Base-by-base conservation (phyloP, 352 stramenopile genomes). In the Phytopythium vexans region DNA sequence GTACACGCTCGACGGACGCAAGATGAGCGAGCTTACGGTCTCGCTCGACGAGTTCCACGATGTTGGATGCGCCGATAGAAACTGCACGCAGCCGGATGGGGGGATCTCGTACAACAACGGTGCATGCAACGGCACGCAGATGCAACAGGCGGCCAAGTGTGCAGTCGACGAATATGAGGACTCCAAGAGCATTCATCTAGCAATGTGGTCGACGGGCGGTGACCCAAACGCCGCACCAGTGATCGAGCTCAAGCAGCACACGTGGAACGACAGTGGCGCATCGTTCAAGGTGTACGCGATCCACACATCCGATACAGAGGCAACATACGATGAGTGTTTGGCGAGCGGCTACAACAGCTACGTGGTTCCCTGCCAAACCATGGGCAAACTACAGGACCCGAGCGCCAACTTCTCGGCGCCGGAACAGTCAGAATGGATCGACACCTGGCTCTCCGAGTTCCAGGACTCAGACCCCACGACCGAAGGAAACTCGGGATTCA, bases 151-250 rank as follows among this genome's bases (percentile, higher is more conserved):
- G 40, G 7, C 40, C 40, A 7, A 45, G 40, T 32, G 15, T 16
- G n/a, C 15, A n/a, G n/a, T n/a, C 14, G 11, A 38, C 27, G 43
- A 21, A 11, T 9, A 10, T 11, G 38, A n/a, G n/a, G n/a, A n/a
- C n/a, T n/a, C n/a, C n/a, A n/a, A n/a, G n/a, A n/a, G n/a, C n/a
- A n/a, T n/a, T n/a, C n/a, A n/a, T n/a, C n/a, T n/a, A n/a, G n/a
- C n/a, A n/a, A 64, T 70, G 54, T 70, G 62, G 62, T 46, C 62
- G n/a, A 70, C 58, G 0, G 62, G 62, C 34, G 53, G 42, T 39
- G 47, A 52, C 15, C 8, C 43, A 12, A 11, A 14, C 9, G 10
- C 4, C 8, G 43, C 31, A 10, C 43, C 43, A 0, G 0, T 16
- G 43, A 34, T 37, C 43, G 8, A 15, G 3, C 35, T 54, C 9